Base-by-base conservation (phyloP, 345 rosid genomes). In the Citrus mangshanensis region DNA sequence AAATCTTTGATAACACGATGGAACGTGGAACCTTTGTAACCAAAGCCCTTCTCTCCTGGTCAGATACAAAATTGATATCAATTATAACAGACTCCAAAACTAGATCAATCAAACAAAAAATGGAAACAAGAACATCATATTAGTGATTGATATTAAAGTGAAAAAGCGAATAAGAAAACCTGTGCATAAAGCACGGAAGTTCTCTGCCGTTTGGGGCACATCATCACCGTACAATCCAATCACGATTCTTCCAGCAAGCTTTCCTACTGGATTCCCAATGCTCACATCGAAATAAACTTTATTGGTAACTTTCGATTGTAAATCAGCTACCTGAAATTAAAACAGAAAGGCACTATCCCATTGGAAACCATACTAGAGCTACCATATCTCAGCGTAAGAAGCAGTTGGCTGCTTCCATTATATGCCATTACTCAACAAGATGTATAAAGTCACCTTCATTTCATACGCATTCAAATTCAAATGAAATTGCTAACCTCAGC, bases 1-100 rank as follows among this genome's bases (percentile, higher is more conserved):
- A 94, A 96, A 89, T 97, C 98, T 74, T 85, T 91, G 80, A 97
- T 97, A 69, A 94, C 98, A 65, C 99, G 98, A 80, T 97, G 99
- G 75, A 97, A 88, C 0, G 89, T 32, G 2, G 95, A 94, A 77
- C 88, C 89, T 75, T 93, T 97, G 86, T 83, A 97, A 5, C 99
- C 98, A 68, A 94, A 97, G n/a, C 99, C 98, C 78, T 93, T 97
- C 80, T 97, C 99, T 70, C 99, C 98, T 96, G 74, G 82, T 65
- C 62, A 77, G 80, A 60, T 28, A 83, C 38, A 76, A 40, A 74
- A 77, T 28, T 38, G 27, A 74, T 58, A 58, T 54, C 27, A 28
- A 82, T 72, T 42, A 34, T 1, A 27, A 77, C 5, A 38, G 13
- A 74, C 40, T 55, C 73, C 34, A 8, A 74, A 35, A 51, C 75